These are phyloP conservation scores for Colletotrichum sp. DNA, from an alignment of 2,329 filamentous ascomycete species.

Conservation along the genomic window DNA sequence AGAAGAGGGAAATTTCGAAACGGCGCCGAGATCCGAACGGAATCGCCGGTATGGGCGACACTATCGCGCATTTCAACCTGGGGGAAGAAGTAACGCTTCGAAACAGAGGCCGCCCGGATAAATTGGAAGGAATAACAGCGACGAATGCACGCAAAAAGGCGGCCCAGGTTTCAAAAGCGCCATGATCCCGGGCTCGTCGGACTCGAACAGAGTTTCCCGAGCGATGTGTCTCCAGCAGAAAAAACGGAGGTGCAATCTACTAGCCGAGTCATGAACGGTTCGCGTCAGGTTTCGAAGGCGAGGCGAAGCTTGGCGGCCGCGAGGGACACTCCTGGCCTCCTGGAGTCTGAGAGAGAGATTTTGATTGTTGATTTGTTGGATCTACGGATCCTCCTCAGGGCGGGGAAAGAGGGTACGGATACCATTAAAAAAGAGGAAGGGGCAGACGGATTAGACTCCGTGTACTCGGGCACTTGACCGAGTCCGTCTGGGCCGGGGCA, in stretches of 20 bases:
- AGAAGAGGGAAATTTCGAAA: background rate
- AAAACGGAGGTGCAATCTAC: constrained; percentile 13
- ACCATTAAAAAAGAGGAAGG: background rate
- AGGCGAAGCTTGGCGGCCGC: background rate
- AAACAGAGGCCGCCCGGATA: constrained; percentile 1
- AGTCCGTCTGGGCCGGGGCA: background rate
- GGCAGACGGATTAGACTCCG: background rate
- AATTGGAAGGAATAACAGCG: background rate
- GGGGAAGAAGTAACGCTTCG: background rate
- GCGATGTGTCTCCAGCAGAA: background rate
- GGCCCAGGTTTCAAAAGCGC: background rate
- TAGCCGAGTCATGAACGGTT: constrained; percentile 11
- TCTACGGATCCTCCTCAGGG: background rate
- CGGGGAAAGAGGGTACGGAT: background rate
- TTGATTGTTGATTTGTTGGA: background rate
- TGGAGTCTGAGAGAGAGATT: background rate
- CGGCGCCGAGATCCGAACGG: background rate
- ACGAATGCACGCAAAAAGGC: background rate
- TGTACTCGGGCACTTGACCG: background rate
- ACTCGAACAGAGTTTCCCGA: background rate
- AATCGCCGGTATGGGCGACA: background rate
- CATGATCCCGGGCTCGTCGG: constrained; percentile 1
- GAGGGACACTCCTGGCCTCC: background rate
- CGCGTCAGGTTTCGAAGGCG: constrained; percentile 9
- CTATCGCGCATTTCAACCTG: background rate